Conservation (phyloP, 441 rosid genomes). For the Theobroma grandiflorum region DNA sequence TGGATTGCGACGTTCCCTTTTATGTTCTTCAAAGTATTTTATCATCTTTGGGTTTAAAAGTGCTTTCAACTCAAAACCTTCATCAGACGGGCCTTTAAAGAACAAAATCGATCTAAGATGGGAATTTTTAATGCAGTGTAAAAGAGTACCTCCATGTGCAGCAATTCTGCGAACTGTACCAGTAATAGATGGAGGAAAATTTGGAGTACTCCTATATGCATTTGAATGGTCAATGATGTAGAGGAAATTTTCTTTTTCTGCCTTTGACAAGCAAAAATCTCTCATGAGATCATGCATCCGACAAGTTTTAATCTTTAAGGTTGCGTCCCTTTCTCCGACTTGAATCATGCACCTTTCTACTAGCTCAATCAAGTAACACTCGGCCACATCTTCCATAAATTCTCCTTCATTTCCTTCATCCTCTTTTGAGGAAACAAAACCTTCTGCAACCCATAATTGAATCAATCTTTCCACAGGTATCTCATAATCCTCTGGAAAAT, state of each 20-base stretch:
- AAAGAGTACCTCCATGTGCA: constrained; percentile 19
- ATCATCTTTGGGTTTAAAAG: background rate
- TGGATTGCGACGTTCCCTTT: background rate
- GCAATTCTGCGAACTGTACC: constrained; percentile 31
- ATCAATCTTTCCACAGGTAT: too few species aligned
- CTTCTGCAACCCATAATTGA: too few species aligned
- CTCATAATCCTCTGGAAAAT: too few species aligned
- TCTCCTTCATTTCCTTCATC: too few species aligned
- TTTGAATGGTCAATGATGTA: constrained; percentile 19
- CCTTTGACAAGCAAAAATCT: constrained; percentile 41
- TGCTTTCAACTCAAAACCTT: too few species aligned
- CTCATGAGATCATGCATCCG: constrained; percentile 49
- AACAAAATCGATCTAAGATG: constrained; percentile 33
- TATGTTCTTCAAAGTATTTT: background rate
- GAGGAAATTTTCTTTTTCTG: constrained; percentile 33
- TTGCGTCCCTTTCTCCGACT: constrained; percentile 31
- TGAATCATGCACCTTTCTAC: constrained; percentile 43
- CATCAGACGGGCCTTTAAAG: background rate
- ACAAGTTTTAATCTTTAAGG: constrained; percentile 31
- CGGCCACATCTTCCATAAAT: too few species aligned
- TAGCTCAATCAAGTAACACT: constrained; percentile 38
- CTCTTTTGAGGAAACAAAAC: too few species aligned
- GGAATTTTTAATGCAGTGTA: constrained; percentile 18
- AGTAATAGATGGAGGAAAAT: background rate
- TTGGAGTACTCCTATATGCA: too few species aligned